These are phyloP conservation scores for Thozetella sp. DNA, from an alignment of 495 filamentous ascomycete species.

Conservation along the genomic window DNA sequence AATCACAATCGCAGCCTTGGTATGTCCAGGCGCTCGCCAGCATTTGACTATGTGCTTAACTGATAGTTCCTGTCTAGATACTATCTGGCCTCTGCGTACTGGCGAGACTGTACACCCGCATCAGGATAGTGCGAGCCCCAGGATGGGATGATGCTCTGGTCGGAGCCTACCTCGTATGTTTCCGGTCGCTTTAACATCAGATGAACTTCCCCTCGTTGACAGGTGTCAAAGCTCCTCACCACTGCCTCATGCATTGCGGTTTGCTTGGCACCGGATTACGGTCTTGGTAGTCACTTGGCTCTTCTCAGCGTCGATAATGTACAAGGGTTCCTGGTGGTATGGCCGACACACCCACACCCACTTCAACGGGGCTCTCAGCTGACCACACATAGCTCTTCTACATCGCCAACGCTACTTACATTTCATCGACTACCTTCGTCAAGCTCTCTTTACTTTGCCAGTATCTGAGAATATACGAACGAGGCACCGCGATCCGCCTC, in stretches of 20 bases:
- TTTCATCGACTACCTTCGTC: slow-evolving; percentile 19
- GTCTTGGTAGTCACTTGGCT: slow-evolving; percentile 3
- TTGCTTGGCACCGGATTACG: slow-evolving; percentile 6
- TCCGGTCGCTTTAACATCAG: not conserved
- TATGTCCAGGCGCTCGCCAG: not conserved
- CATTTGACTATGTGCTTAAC: not conserved
- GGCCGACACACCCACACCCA: not conserved
- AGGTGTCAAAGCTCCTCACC: not conserved
- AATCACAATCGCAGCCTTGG: not conserved
- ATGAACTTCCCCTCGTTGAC: not conserved
- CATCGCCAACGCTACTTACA: slow-evolving; percentile 17
- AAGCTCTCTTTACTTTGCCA: slow-evolving; percentile 24
- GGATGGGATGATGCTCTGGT: slow-evolving; percentile 23
- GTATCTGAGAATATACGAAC: slow-evolving; percentile 19
- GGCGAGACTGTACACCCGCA: slow-evolving; percentile 17
- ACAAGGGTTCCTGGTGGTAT: not conserved
- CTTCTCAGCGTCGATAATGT: not conserved
- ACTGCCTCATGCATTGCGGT: not conserved
- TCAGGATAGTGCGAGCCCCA: slow-evolving; percentile 15
- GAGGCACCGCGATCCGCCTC: slow-evolving; percentile 8
- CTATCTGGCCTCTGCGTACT: slow-evolving; percentile 18
- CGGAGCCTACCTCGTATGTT: slow-evolving; percentile 18
- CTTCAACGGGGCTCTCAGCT: not conserved
- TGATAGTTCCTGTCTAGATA: slow-evolving; percentile 5
- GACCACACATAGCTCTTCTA: slow-evolving; percentile 21